Conservation (phyloP, 768 basidiomycete genomes). For the Trametes meyenii region DNA sequence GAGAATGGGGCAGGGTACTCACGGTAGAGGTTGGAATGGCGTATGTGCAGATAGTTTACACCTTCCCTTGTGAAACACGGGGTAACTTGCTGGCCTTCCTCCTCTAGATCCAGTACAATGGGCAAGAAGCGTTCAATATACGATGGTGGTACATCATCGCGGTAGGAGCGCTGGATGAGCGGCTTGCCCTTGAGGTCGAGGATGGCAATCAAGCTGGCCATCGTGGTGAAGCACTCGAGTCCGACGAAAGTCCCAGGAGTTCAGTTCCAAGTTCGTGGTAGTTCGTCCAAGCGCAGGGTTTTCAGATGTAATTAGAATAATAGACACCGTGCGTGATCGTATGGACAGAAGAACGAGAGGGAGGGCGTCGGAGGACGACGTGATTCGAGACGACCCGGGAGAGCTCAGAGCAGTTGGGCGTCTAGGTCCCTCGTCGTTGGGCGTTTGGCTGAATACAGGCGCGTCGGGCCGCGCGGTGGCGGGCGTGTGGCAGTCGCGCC, state of each 20-base stretch:
- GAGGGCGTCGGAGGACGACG: background rate
- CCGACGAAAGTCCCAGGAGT: background rate
- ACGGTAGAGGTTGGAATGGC: slow-evolving; percentile 98
- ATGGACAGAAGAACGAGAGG: background rate
- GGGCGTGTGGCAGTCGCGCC: slow-evolving; percentile 15
- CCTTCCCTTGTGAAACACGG: slow-evolving; percentile 96
- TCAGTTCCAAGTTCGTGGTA: too few species aligned
- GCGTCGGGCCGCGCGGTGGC: slow-evolving; percentile 18
- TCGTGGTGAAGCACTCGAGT: slow-evolving; percentile 24
- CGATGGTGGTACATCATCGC: slow-evolving; percentile 90
- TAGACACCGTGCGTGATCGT: too few species aligned
- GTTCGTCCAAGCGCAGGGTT: too few species aligned
- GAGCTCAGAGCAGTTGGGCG: slow-evolving; percentile 2
- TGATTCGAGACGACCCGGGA: background rate
- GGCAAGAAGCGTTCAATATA: slow-evolving; percentile 95
- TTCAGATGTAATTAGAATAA: too few species aligned
- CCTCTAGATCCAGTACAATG: slow-evolving; percentile 91
- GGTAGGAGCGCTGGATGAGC: slow-evolving; percentile 93
- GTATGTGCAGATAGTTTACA: slow-evolving; percentile 97
- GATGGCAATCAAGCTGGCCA: slow-evolving; percentile 83
- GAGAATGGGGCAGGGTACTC: slow-evolving; percentile 36
- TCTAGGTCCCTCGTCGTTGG: background rate
- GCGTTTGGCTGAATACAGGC: background rate
- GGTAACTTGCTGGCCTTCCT: slow-evolving; percentile 94
- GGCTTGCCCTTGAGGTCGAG: slow-evolving; percentile 99